These are phyloP conservation scores for Rhizoctonia solani DNA, from an alignment of 1,284 basidiomycete species.

Conservation along the genomic window DNA sequence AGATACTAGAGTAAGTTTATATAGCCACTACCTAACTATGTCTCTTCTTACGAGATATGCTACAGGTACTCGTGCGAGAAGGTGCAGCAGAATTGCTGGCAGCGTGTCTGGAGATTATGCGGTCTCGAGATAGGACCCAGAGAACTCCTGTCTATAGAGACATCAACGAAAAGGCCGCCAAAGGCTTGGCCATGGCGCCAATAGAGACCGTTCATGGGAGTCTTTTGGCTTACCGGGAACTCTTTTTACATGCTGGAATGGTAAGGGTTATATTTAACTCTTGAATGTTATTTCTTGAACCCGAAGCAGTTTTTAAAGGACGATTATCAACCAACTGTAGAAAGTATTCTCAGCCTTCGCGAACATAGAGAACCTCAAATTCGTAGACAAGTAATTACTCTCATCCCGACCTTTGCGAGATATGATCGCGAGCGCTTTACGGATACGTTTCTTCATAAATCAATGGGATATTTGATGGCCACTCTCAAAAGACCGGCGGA, in stretches of 20 bases:
- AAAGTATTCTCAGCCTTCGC: slow-evolving; percentile 87
- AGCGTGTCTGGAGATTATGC: slow-evolving; percentile 85
- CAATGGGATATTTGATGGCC: slow-evolving; percentile 87
- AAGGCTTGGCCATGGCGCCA: slow-evolving; percentile 73
- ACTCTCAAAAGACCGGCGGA: slow-evolving; percentile 91
- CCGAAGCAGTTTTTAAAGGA: slow-evolving; percentile 84
- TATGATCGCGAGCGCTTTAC: slow-evolving; percentile 93
- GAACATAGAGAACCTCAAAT: slow-evolving; percentile 86
- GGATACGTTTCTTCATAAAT: slow-evolving; percentile 85
- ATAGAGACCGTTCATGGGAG: slow-evolving; percentile 93
- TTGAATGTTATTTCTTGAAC: neutral
- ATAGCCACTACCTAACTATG: slow-evolving; percentile 5
- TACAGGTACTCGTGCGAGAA: slow-evolving; percentile 64
- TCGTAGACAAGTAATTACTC: slow-evolving; percentile 89
- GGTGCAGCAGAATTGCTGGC: slow-evolving; percentile 89
- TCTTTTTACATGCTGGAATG: slow-evolving; percentile 92
- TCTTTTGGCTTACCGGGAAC: slow-evolving; percentile 87
- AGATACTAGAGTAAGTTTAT: slow-evolving; percentile 68
- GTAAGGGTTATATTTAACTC: slow-evolving; percentile 52
- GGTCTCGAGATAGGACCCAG: slow-evolving; percentile 57
- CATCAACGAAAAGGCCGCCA: slow-evolving; percentile 85
- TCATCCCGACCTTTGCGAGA: slow-evolving; percentile 91
- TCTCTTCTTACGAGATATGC: neutral
- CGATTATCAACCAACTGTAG: slow-evolving; percentile 85
- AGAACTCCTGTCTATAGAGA: slow-evolving; percentile 51